phyloP scores from a whole-genome alignment of 768 basidiomycete species.

The Paxillus rubicundulus region DNA sequence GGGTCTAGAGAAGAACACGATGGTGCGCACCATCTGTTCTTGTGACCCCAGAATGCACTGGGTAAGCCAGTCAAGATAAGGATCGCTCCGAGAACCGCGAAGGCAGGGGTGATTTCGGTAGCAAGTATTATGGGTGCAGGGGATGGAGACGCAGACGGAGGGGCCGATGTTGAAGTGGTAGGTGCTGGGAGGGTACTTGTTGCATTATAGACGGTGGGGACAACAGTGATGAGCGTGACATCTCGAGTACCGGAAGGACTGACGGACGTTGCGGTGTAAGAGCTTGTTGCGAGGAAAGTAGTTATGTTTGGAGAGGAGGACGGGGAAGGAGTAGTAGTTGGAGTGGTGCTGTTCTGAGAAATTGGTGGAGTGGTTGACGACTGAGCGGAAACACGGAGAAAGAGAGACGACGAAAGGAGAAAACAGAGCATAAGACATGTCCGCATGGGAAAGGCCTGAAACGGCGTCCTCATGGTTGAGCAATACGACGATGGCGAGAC shows the following conservation, averaged over 20 bases:
- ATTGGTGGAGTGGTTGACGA: constrained; percentile 24
- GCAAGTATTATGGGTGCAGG: constrained; percentile 40
- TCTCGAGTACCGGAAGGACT: constrained; percentile 47
- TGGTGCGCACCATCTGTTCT: constrained; percentile 80
- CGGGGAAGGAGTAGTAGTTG: constrained; percentile 24
- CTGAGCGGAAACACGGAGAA: constrained; percentile 38
- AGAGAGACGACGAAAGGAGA: constrained; percentile 30
- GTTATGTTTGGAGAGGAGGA: constrained; percentile 39
- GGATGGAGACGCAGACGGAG: constrained; percentile 31
- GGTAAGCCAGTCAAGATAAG: constrained; percentile 89
- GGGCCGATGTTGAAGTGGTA: constrained; percentile 44
- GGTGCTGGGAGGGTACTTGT: constrained; percentile 53
- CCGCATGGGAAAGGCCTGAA: background rate
- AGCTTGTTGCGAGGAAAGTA: constrained; percentile 53
- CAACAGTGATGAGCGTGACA: constrained; percentile 48
- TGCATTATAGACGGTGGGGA: constrained; percentile 63
- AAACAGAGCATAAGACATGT: constrained; percentile 14
- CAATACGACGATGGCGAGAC: background rate
- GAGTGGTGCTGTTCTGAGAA: constrained; percentile 16
- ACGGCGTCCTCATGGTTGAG: constrained; percentile 11
- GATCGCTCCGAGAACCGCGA: constrained; percentile 83
- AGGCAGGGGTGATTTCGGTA: constrained; percentile 81
- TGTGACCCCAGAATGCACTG: constrained; percentile 89
- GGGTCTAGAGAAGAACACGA: background rate
- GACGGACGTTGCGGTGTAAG: constrained; percentile 48